Evolutionary conservation across 345 rosid genomes (phyloP), one percentile per base, ranked within the genome.

Genomic region (Brassica juncea): DNA sequence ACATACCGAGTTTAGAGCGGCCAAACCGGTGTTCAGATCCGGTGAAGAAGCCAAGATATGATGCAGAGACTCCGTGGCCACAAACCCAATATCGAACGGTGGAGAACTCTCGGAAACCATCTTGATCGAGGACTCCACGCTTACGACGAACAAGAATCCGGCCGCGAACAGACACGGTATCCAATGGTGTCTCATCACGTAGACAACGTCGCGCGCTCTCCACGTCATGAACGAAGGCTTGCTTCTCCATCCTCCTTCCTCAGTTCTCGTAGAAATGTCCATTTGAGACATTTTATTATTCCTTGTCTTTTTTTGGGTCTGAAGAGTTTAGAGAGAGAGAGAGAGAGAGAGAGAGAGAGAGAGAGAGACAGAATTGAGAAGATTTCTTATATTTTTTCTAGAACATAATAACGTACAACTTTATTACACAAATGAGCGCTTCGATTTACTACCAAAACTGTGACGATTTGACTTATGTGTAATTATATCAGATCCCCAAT

Each of bases 61-160:
- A 81, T 95, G 87, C 54, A 95, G 72, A 28, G 82, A 25, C 59
- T 89, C 88, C 21, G 98, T 95, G 74, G 77, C 92, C 25, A 86
- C 76, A 79, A 95, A 95, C 7, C 99, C 99, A 65, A 93, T 4
- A 78, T 95, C 99, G 78, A 91, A 86, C 42, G 99, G 99, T 58
- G 77, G 89, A 69, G 97, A 85, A 3, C 80, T 74, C 2, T 86
- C 59, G 4, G 98, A 94, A 25, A 95, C 85, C 98, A 95, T 95
- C 58, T 31, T 80, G 86, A 88, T 94, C 79, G 98, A 90, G 87
- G 92, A 95, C 85, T 93, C 99, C 70, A 95, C 94, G 77, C 77
- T 89, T 89, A 89, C 90, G 85, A 90, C 93, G 79, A 91, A 90
- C 76, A 93, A 10, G 69, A 95, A 49, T 9, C 94, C 89, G 23